A percentile compares a stretch with the other conserved stretches of the same genome.
phyloP scores from a whole-genome alignment of 2,329 filamentous ascomycete species.

The Ilyonectria sp. region DNA sequence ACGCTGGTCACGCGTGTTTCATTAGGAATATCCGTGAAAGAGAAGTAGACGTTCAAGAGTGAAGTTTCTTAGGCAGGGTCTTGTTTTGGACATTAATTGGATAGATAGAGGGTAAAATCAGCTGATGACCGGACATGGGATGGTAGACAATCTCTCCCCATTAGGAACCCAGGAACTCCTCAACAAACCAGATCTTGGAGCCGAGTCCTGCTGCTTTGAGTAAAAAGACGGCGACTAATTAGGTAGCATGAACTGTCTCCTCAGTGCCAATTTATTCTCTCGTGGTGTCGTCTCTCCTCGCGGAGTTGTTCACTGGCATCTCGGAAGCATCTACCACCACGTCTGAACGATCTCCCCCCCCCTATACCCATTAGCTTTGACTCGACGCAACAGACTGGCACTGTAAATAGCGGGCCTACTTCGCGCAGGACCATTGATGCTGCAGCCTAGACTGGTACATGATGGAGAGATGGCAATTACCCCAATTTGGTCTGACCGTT shows the following conservation, averaged over 20 bases:
- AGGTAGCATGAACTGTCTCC: not conserved
- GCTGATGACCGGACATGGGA: not conserved
- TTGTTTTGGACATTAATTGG: too few relatives aligned
- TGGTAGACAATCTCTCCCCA: not conserved
- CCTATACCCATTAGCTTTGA: not conserved
- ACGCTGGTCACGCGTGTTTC: too few relatives aligned
- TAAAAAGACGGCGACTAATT: not conserved
- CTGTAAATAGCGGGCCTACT: constrained; percentile 2
- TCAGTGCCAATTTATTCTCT: not conserved
- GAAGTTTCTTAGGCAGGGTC: too few relatives aligned
- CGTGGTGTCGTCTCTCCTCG: not conserved
- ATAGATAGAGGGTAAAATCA: not conserved
- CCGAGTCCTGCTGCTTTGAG: not conserved
- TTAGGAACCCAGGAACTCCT: not conserved
- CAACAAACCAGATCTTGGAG: not conserved
- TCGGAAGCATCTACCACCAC: not conserved
- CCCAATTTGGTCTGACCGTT: not conserved
- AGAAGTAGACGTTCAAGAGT: too few relatives aligned
- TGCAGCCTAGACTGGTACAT: not conserved
- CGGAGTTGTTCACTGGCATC: not conserved
- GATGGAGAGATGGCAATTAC: not conserved
- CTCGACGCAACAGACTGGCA: constrained; percentile 7
- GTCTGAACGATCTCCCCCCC: not conserved
- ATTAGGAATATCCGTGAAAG: too few relatives aligned
- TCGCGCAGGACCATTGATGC: not conserved